Evolutionary conservation across 169 alveolate genomes (phyloP).

Genomic region (Toxoplasma gondii): DNA sequence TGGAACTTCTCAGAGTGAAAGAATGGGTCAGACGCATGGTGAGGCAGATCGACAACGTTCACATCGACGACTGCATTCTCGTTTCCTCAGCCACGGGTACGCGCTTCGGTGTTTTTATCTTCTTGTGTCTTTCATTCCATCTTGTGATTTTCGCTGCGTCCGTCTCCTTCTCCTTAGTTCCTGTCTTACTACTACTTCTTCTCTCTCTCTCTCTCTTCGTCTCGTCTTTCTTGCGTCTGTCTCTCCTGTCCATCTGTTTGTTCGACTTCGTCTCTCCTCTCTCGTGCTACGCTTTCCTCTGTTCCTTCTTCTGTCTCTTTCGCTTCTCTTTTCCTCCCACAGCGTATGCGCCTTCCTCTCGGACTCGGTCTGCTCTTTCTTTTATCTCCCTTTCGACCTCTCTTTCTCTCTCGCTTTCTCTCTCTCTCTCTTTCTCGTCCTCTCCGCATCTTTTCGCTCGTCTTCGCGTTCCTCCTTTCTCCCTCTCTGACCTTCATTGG

Average conservation of each 20-base stretch:
- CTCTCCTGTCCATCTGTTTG: too few relatives aligned
- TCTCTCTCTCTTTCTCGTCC: not conserved
- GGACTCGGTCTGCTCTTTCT: too few relatives aligned
- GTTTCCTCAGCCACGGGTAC: constrained; percentile 65
- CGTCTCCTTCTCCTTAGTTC: constrained; percentile 21
- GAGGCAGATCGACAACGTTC: constrained; percentile 84
- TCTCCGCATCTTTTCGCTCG: not conserved
- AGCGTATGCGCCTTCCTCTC: too few relatives aligned
- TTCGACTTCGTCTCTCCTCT: too few relatives aligned
- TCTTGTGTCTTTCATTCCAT: not conserved
- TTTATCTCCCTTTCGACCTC: too few relatives aligned
- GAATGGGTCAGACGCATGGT: constrained; percentile 86
- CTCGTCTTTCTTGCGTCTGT: not conserved
- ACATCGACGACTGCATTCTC: constrained; percentile 77
- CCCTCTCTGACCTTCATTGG: too few relatives aligned
- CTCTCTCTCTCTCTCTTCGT: not conserved
- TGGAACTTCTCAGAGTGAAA: constrained; percentile 40
- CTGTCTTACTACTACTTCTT: not conserved
- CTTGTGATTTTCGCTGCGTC: not conserved
- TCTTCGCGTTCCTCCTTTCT: too few relatives aligned
- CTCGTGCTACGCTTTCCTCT: too few relatives aligned
- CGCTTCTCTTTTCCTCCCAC: too few relatives aligned
- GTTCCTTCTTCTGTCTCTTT: too few relatives aligned
- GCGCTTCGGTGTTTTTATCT: not conserved
- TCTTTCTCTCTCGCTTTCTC: too few relatives aligned